Conservation (phyloP, 352 stramenopile genomes). For the Hyaloperonospora brassicae region DNA sequence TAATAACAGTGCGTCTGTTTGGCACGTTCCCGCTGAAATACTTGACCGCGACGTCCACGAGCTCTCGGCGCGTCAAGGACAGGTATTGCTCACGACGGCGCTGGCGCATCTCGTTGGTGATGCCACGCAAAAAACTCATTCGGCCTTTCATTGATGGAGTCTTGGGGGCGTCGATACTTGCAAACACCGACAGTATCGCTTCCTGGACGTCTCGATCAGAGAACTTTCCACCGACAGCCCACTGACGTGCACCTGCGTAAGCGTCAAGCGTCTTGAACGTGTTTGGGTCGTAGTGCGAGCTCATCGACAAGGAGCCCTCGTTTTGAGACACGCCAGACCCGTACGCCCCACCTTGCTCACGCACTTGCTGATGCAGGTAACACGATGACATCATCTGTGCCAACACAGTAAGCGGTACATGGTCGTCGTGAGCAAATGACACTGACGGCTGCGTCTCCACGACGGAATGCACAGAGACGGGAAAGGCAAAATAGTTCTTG, state of each 20-base stretch:
- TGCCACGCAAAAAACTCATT: conserved; percentile 68
- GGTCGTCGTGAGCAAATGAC: conserved; percentile 61
- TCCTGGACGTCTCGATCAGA: conserved; percentile 70
- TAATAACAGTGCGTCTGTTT: conserved; percentile 39
- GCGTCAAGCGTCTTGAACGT: conserved; percentile 68
- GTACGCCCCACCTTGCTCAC: conserved; percentile 74
- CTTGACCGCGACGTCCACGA: conserved; percentile 48
- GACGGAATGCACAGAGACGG: conserved; percentile 77
- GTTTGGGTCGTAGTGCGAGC: conserved; percentile 82
- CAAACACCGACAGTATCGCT: conserved; percentile 72
- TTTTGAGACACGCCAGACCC: conserved; percentile 60
- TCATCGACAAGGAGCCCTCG: conserved; percentile 74
- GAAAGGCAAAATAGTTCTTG: conserved; percentile 68
- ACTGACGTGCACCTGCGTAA: conserved; percentile 50
- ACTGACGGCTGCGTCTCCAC: conserved; percentile 68
- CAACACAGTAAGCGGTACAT: conserved; percentile 66
- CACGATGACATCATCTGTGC: conserved; percentile 82
- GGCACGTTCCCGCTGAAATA: conserved; percentile 33
- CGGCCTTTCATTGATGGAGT: conserved; percentile 67
- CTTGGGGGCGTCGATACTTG: conserved; percentile 66
- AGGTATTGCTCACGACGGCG: conserved; percentile 62
- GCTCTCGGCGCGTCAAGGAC: conserved; percentile 29
- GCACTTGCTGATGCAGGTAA: conserved; percentile 73
- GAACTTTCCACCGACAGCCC: conserved; percentile 47
- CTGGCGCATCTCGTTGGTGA: conserved; percentile 82